phyloP scores from a whole-genome alignment of 495 filamentous ascomycete species.

The Penicillium dipodomyicola region DNA sequence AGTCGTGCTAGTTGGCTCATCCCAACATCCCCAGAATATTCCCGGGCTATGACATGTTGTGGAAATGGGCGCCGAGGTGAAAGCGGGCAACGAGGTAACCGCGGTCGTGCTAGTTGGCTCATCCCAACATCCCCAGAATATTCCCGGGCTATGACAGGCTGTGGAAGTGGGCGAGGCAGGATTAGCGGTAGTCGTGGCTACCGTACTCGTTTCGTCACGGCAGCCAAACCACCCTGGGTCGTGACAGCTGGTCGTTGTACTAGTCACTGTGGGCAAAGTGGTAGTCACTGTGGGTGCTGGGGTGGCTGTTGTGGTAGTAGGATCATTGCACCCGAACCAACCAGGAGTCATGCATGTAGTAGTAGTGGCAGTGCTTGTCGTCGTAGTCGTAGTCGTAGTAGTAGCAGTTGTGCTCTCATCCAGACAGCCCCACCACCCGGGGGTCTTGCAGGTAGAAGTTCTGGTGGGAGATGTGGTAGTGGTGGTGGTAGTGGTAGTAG shows the following conservation, averaged over 20 bases:
- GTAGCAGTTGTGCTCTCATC: slow-evolving; percentile 63
- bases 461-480: slow-evolving; percentile 59
- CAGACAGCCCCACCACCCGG: slow-evolving; percentile 64
- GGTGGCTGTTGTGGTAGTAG: slow-evolving; percentile 34
- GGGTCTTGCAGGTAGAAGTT: slow-evolving; percentile 84
- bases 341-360: slow-evolving; percentile 85
- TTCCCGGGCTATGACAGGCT: not conserved
- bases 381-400: slow-evolving; percentile 45
- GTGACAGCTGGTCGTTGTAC: slow-evolving; percentile 49
- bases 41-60: not conserved
- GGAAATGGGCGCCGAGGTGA: not conserved
- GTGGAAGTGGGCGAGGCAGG: not conserved
- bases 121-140: not conserved
- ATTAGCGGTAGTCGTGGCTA: not conserved
- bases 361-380: slow-evolving; percentile 62
- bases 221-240: slow-evolving; percentile 73
- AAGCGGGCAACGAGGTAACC: too few relatives aligned
- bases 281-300: slow-evolving; percentile 23
- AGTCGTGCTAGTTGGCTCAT: not conserved
- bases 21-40: not conserved
- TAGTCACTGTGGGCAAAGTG: slow-evolving; percentile 25
- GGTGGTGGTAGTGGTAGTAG: slow-evolving; percentile 55
- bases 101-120: not conserved
- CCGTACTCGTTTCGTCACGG: slow-evolving; percentile 54
- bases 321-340: slow-evolving; percentile 54